A percentile compares a stretch with the other conserved stretches of the same genome.
phyloP scores from a whole-genome alignment of 1,284 basidiomycete species.

The Vanrija humicola region DNA sequence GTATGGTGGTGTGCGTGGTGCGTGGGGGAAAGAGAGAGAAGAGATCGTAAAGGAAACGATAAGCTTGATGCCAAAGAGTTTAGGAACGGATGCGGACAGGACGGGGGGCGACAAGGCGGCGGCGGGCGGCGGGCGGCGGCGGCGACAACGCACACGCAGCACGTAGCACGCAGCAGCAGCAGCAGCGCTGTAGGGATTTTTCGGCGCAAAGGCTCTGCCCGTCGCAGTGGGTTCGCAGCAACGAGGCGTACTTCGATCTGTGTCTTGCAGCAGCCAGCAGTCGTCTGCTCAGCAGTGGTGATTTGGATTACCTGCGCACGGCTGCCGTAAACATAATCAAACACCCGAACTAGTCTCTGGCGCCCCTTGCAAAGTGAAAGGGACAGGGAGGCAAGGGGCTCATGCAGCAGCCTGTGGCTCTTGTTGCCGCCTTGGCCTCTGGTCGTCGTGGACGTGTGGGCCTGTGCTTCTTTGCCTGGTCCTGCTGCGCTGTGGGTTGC shows the following conservation, averaged over 20 bases:
- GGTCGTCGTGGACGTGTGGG: no score
- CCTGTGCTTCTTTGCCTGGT: no score
- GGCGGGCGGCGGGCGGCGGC: not conserved
- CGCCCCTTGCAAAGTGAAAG: no score
- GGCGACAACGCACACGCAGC: not conserved
- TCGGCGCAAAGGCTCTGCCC: not conserved
- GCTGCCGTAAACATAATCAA: no score
- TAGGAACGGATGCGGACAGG: not conserved
- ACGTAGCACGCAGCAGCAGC: not conserved
- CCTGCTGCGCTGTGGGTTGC: no score
- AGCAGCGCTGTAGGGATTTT: not conserved
- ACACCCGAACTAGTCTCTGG: no score
- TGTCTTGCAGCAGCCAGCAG: no score
- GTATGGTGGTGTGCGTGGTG: not conserved
- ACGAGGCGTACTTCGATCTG: not conserved
- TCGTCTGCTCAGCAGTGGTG: no score
- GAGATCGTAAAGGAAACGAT: not conserved
- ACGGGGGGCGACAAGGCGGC: not conserved
- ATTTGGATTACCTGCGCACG: no score
- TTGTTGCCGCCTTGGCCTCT: not conserved
- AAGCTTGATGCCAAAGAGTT: constrained; percentile 4
- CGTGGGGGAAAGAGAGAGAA: not conserved
- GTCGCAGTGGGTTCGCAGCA: not conserved
- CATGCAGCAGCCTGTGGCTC: not conserved
- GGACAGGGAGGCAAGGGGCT: no score